Percentiles rank a stretch among this genome's conserved stretches.
phyloP scores from a whole-genome alignment of 768 basidiomycete species.

The Podaxis sp. region DNA sequence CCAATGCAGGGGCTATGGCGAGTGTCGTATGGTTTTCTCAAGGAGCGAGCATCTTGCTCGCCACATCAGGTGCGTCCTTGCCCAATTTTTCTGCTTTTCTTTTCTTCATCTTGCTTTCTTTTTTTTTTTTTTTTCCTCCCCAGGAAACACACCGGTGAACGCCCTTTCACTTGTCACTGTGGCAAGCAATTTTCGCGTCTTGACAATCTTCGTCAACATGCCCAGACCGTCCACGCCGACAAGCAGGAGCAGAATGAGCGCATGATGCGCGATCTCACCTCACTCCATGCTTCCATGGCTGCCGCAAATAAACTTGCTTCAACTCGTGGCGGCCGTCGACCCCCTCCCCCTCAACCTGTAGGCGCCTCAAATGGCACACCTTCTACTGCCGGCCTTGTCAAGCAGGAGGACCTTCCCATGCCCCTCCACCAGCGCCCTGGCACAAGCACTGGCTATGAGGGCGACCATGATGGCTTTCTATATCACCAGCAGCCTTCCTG shows the following conservation, averaged over 20 bases:
- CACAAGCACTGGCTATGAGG: conserved; percentile 73
- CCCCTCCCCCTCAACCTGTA: conserved; percentile 17
- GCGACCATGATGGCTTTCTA: conserved; percentile 29
- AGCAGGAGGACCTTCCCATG: conserved; percentile 35
- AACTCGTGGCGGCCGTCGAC: conserved; percentile 16
- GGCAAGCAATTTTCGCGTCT: conserved; percentile 92
- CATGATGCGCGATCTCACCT: conserved; percentile 89
- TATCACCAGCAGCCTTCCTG: conserved; percentile 22
- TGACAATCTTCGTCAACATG: conserved; percentile 96
- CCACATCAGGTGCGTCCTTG: conserved; percentile 75
- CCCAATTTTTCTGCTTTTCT: conserved; percentile 11
- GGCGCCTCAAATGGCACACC: conserved; percentile 11
- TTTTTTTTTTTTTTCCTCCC: conserved; percentile 15
- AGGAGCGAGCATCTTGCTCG: conserved; percentile 93
- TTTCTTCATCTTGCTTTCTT: conserved; percentile 10
- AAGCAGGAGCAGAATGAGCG: conserved; percentile 83
- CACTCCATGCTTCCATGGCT: conserved; percentile 79
- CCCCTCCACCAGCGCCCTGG: conserved; percentile 53
- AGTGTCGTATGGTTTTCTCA: conserved; percentile 95
- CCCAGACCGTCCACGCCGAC: conserved; percentile 96
- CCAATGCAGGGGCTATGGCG: conserved; percentile 91
- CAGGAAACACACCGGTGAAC: conserved; percentile 97
- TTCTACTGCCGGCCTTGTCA: conserved; percentile 26
- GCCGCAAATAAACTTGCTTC: conserved; percentile 39
- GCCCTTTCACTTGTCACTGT: conserved; percentile 95